These are phyloP conservation scores for Hypoxylon sp. DNA, from an alignment of 2,329 filamentous ascomycete species.

Conservation along the genomic window DNA sequence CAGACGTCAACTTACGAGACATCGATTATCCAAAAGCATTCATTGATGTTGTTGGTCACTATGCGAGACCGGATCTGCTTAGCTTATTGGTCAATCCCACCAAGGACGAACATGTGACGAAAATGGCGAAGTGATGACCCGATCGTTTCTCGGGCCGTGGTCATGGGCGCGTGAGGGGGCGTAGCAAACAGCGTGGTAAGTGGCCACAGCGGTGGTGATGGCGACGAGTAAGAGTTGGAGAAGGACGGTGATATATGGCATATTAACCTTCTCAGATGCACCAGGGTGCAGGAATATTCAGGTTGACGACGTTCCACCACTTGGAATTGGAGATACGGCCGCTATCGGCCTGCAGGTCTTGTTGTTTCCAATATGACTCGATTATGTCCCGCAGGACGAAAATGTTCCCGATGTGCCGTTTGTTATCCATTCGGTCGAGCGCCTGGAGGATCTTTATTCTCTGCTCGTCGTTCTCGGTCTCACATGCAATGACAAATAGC, in stretches of 20 bases:
- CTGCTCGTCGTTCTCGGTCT: constrained; percentile 53
- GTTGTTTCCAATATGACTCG: constrained; percentile 56
- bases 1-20: constrained; percentile 58
- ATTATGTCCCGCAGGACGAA: constrained; percentile 54
- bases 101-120: constrained; percentile 43
- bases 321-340: constrained; percentile 44
- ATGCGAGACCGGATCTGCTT: constrained; percentile 53
- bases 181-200: neutral
- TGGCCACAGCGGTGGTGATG: constrained; percentile 1
- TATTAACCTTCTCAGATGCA: constrained; percentile 43
- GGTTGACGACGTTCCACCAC: constrained; percentile 52
- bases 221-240: constrained; percentile 1
- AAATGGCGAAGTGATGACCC: constrained; percentile 39
- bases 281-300: constrained; percentile 48
- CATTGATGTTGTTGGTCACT: constrained; percentile 50
- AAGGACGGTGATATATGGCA: neutral
- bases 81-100: constrained; percentile 51
- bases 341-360: constrained; percentile 51
- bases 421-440: constrained; percentile 53
- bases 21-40: constrained; percentile 52
- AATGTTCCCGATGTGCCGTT: constrained; percentile 56
- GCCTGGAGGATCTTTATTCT: constrained; percentile 51
- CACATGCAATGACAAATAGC: constrained; percentile 57
- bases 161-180: neutral
- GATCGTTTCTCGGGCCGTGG: neutral